Evolutionary conservation across 2,329 filamentous ascomycete genomes (phyloP), one percentile per base, ranked within the genome.

Genomic region (Penicillium frequentans): DNA sequence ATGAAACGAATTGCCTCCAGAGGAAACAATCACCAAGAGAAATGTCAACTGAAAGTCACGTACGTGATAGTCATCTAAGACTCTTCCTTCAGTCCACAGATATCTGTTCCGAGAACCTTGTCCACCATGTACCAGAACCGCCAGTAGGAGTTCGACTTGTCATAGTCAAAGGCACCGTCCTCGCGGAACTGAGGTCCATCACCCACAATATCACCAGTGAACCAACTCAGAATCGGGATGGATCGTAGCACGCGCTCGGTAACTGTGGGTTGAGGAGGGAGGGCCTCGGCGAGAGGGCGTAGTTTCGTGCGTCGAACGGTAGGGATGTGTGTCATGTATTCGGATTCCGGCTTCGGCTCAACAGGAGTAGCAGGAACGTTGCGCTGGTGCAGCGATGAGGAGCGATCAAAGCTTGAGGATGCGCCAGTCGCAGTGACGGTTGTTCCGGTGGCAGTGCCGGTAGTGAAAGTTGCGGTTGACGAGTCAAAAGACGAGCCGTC

Each of bases 151-250:
- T 82, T 83, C 7, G 84, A 85, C 46, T 77, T 79, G 43, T 84
- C 84, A 80, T 87, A 90, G 73, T 97, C 93, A 65, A 96, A 79
- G 9, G 68, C 69, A 2, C 78, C 78, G 53, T 80, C 77, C 44
- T 80, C 78, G 29, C 71, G 71, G 21, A 80, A 62, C 58, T 75
- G 69, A 9, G 78, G 77, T 2, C 78, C 78, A 55, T 79, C 77
- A 9, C 77, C 77, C 19, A 80, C 77, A 39, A 80, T 77, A 54
- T 78, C 77, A 27, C 74, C 86, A 46, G 85, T 86, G 69, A 92
- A 88, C 86, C 88, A 91, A 65, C 83, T 84, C 59, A 91, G 75
- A 59, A 91, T 81, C 2, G 89, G 89, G 42, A 91, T 84, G 53
- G 82, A 84, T 62, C 83, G 82, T 54, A 90, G 74, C 21, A 90